phyloP scores from a whole-genome alignment of 148 eudicot species.

The Hydrangea macrophylla region DNA sequence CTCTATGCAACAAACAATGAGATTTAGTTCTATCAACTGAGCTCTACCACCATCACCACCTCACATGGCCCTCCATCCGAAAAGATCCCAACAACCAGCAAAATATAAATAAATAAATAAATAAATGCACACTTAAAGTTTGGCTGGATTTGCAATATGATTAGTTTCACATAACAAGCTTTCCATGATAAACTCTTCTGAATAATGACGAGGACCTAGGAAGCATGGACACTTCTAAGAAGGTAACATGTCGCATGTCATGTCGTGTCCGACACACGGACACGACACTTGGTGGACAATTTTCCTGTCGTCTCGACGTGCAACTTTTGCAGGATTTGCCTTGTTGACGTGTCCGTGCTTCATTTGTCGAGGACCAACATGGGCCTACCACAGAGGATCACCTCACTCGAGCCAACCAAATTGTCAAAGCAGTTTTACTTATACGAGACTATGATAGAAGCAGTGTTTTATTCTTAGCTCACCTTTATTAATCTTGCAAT shows the following conservation, averaged over 20 bases:
- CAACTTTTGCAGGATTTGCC: no score
- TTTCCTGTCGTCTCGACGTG: no score
- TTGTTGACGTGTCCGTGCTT: no score
- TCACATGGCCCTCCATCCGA: no score
- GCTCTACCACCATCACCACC: not conserved
- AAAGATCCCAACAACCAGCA: no score
- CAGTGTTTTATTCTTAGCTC: conserved; percentile 13
- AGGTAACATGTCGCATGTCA: no score
- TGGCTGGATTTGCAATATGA: not conserved
- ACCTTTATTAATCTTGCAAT: conserved; percentile 93
- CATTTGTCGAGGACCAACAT: not conserved
- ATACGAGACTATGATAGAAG: not conserved
- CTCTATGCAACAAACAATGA: not conserved
- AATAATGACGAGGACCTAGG: no score
- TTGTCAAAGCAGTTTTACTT: not conserved
- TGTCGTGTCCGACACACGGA: no score
- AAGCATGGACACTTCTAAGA: no score
- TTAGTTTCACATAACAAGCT: not conserved
- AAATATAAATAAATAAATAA: not conserved
- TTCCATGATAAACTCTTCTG: not conserved
- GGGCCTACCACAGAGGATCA: not conserved
- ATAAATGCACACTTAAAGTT: not conserved
- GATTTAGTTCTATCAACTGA: not conserved
- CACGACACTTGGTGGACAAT: no score
- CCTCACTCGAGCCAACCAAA: not conserved